Conservation (phyloP, 2,329 filamentous ascomycete genomes). For the Teratosphaeria zuluensis region DNA sequence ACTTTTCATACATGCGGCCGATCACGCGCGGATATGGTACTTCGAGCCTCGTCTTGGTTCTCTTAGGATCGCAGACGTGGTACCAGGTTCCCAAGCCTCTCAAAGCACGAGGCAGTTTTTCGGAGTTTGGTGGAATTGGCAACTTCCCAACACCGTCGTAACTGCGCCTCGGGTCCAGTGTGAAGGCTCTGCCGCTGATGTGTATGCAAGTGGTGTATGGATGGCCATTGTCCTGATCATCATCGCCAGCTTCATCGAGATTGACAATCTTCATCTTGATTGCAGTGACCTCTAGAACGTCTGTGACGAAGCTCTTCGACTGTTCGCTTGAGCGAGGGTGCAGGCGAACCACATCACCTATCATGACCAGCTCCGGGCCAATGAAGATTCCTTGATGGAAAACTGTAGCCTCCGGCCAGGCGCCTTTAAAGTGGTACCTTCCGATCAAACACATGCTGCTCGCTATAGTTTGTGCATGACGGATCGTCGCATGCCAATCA, state of each 20-base stretch:
- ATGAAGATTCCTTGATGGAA: constrained; percentile 46
- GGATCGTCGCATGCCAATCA: constrained; percentile 43
- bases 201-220: constrained; percentile 38
- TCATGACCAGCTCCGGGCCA: constrained; percentile 45
- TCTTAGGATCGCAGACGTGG: constrained; percentile 33
- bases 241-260: constrained; percentile 37
- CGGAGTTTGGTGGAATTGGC: constrained; percentile 12
- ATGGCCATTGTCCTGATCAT: constrained; percentile 33
- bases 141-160: constrained; percentile 22
- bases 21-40: constrained; percentile 44
- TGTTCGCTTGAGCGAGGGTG: constrained; percentile 14
- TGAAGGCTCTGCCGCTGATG: constrained; percentile 43
- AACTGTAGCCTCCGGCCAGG: constrained; percentile 46
- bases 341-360: constrained; percentile 47
- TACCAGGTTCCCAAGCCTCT: constrained; percentile 45
- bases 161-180: constrained; percentile 25
- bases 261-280: constrained; percentile 43
- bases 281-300: constrained; percentile 45
- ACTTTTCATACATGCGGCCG: constrained; percentile 45
- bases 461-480: constrained; percentile 43
- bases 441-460: constrained; percentile 45
- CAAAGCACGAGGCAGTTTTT: constrained; percentile 33
- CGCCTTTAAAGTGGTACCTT: constrained; percentile 43
- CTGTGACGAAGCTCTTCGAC: constrained; percentile 28
- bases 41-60: constrained; percentile 28